Evolutionary conservation across 352 stramenopile genomes (phyloP), one percentile per base, ranked within the genome.

Genomic region (Plasmopara muralis): DNA sequence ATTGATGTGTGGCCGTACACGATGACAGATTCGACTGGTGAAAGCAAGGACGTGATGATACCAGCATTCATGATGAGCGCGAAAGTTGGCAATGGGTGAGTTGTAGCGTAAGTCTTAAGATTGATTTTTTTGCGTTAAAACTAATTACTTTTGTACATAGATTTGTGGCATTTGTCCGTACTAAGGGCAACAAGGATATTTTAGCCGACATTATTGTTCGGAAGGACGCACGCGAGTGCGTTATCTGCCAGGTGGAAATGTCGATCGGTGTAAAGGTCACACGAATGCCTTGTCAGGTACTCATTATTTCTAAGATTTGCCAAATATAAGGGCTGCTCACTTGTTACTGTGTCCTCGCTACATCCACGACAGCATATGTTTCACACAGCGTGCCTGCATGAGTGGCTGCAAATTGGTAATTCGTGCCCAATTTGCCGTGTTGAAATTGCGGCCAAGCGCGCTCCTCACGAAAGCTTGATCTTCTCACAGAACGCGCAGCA

Each of bases 401-500:
- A 89, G 49, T 92, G 82, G 82, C 72, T 92, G 39, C 80, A 87
- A 43, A 83, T 92, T 46, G 77, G 82, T 43, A 89, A 89, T 57
- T 89, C 77, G 50, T 92, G 82, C 61, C 82, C 81, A 30, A 89
- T 89, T 54, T 92, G 81, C 44, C 78, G 79, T 37, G 77, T 88
- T 4, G 73, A 87, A 50, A 85, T 92, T 40, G 49, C 68, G 1
- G 69, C 78, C 45, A 83, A 89, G 44, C 57, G 66, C 28, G 73
- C 55, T 5, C 47, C 55, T 12, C 45, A 62, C 30, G 61, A 48
- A n/a, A 65, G 43, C 12, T 40, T 59, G 12, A 49, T 57, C 0
- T 63, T 58, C 9, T 66, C 56, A 12, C 70, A 71, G 25, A 73
- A 54, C 3, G 63, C 76, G 10, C 70, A 86, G 50, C 56, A 76